phyloP scores from a whole-genome alignment of 148 eudicot genomes.

The Bassia scoparia region DNA sequence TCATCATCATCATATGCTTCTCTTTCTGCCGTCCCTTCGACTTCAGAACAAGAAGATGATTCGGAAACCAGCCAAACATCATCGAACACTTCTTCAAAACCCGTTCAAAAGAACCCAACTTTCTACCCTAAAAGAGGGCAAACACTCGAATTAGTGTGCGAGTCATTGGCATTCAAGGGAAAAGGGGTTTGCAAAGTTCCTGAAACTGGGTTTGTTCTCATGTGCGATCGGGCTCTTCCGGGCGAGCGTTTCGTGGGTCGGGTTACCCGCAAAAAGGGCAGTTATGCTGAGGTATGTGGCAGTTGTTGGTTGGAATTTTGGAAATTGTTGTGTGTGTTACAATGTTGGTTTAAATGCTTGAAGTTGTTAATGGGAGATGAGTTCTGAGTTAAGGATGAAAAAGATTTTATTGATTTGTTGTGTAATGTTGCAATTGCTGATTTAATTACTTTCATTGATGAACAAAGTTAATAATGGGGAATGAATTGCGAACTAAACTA shows the following conservation, averaged over 20 bases:
- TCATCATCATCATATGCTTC: slow-evolving; percentile 20
- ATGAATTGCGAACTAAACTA: neutral
- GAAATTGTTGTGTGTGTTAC: neutral
- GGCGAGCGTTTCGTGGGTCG: slow-evolving; percentile 87
- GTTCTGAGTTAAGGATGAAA: too few relatives aligned
- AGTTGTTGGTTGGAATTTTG: neutral
- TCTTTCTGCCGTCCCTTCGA: slow-evolving; percentile 11
- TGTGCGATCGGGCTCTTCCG: slow-evolving; percentile 95
- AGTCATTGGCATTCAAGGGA: slow-evolving; percentile 70
- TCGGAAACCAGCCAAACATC: slow-evolving; percentile 22
- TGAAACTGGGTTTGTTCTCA: slow-evolving; percentile 70
- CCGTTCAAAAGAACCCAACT: slow-evolving; percentile 21
- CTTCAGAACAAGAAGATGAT: slow-evolving; percentile 18
- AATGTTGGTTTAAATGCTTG: neutral
- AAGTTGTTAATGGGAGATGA: neutral
- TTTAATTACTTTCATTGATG: too few relatives aligned
- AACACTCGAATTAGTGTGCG: slow-evolving; percentile 70
- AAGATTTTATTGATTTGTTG: too few relatives aligned
- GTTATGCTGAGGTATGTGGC: slow-evolving; percentile 68
- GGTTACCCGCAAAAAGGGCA: slow-evolving; percentile 74
- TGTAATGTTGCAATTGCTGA: too few relatives aligned
- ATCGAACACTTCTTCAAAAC: slow-evolving; percentile 17
- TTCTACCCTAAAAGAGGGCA: slow-evolving; percentile 88
- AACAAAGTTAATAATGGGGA: neutral
- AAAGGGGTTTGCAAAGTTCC: slow-evolving; percentile 81